A percentile compares a stretch with the other conserved stretches of the same genome.
phyloP scores from a whole-genome alignment of 257 asterid genomes.

The Fraxinus pennsylvanica region DNA sequence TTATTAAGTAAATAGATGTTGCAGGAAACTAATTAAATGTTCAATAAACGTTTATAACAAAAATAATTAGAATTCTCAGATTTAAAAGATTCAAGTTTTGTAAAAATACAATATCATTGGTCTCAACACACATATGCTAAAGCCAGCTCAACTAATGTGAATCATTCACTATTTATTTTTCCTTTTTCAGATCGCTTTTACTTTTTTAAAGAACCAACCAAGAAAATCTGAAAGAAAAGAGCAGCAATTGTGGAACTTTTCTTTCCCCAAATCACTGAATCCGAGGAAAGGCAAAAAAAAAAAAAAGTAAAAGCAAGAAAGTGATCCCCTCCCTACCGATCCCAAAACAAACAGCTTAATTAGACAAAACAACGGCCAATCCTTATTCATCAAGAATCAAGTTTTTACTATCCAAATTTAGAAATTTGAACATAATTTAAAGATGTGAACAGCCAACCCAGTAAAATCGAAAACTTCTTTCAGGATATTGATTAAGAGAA shows the following conservation, averaged over 20 bases:
- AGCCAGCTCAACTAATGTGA: neutral
- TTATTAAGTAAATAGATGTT: no score
- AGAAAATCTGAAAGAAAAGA: neutral
- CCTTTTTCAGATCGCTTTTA: neutral
- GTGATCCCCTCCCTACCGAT: neutral
- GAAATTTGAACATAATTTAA: conserved; percentile 1
- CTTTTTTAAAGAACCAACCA: conserved; percentile 15
- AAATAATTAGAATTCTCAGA: conserved; percentile 1
- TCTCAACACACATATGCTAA: neutral
- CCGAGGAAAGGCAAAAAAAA: conserved; percentile 25
- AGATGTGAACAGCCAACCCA: neutral
- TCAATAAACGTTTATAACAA: neutral
- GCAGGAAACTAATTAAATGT: neutral
- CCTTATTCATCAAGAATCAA: conserved; percentile 8
- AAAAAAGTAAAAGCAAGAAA: conserved; percentile 22
- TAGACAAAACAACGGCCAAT: conserved; percentile 14
- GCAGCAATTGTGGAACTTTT: conserved; percentile 1
- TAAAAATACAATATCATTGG: neutral
- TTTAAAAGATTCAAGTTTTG: neutral
- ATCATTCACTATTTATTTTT: neutral
- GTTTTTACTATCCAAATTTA: neutral
- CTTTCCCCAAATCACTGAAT: conserved; percentile 39
- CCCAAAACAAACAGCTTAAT: neutral
- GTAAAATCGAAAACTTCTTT: neutral
- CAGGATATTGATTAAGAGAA: neutral